Base-by-base conservation (phyloP, 2,329 filamentous ascomycete species). In the Penicillium thymicola region DNA sequence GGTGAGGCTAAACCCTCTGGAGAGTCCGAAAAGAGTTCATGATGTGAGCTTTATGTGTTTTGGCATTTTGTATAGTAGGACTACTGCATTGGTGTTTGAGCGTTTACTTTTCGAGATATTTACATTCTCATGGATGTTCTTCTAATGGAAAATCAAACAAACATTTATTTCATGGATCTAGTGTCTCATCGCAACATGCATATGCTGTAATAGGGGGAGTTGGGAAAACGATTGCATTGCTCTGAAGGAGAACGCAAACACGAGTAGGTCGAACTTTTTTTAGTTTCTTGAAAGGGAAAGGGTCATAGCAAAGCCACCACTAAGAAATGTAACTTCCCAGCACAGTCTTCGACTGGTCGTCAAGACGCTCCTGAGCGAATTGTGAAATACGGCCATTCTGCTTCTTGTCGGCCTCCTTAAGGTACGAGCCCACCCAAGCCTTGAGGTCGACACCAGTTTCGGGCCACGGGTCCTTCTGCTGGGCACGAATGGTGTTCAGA, bases 401-500 rank as follows among this genome's bases (percentile, higher is more conserved):
- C 66, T 87, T 85, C 68, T 80, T 78, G 73, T 97, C 90, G 7
- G 91, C 90, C 36, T 87, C 85, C 69, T 87, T 88, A 69, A 97
- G 78, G 71, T 90, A 92, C 61, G 83, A 78, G 54, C 89, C 82
- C n/a, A 96, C 92, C 93, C 93, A 99, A 10, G 71, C 74, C 72
- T 88, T 89, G 51, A 91, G 79, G 58, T 92, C 89, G 53, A 92
- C 87, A 5, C 85, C 82, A 14, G 96, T 86, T 59, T 97, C 89
- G 0, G 92, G 89, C 79, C 92, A 97, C 21, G 92, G 89, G 71
- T 97, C 94, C 50, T 81, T 82, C 1, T 84, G 77, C 4, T 85
- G 79, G 57, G 86, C 86, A 72, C 88, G 90, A 78, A 93, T 94
- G 0, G 93, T 97, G 77, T 93, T 96, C 60, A 99, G 83, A 32